Evolutionary conservation across 1,284 basidiomycete genomes (phyloP), one percentile per base, ranked within the genome.

Genomic region (Trichosporon sp.): DNA sequence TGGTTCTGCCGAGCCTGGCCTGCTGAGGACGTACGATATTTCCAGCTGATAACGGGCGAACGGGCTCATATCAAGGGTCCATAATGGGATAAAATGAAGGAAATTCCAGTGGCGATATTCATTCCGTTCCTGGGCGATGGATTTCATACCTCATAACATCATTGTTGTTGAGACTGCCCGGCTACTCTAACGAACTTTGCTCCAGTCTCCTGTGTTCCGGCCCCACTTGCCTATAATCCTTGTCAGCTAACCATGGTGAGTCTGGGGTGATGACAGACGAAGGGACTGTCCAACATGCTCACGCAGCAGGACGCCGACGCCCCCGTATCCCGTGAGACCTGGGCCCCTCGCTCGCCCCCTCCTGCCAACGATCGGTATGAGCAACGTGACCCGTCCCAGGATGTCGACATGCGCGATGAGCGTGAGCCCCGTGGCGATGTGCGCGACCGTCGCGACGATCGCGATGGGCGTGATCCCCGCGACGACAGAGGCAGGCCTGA

Each of bases 311-410:
- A 71, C 56, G 66, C 70, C 6, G 64, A 60, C 72, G 75, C 75
- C 34, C 77, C 76, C 53, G 72, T 77, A 31, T 76, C 77, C 15
- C 65, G 79, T 60, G 79, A 80, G 65, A 76, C 79, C 31, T 80
- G 79, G 79, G 78, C 78, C 5, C 77, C 79, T 32, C 70, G 73
- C 47, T 78, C 76, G 2, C 74, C 75, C 38, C 62, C 63, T 35
- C 42, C 56, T 2, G 29, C 23, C 51, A 64, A 58, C 34, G 69
- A 68, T 63, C 23, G 69, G 23, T 72, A 72, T 64, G 58, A 65
- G 25, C 69, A 70, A 65, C 69, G 71, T 21, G 70, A 70, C 0
- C 65, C 74, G 12, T 12, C 58, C 9, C 35, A 68, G 23, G 69
- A 65, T 58, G 60, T 67, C 62, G 73, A 64, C n/a, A 66, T 69